Conservation (phyloP, 73 alveolate genomes). For the Paramecium pentaurelia region DNA sequence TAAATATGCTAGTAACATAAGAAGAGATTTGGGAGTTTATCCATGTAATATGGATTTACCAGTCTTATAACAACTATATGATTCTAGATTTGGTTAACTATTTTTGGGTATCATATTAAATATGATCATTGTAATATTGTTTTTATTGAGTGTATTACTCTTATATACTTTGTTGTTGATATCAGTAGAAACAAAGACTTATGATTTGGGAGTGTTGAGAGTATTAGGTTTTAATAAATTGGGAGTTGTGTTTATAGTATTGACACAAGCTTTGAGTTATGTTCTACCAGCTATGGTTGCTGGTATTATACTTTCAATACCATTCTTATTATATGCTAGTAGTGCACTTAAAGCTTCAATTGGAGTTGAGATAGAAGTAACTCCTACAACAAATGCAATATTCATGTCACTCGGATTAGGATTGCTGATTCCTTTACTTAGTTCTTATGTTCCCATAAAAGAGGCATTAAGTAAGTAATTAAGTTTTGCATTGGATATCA, state of each 20-base stretch:
- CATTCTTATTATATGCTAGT: conserved; percentile 44
- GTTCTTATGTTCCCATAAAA: conserved; percentile 75
- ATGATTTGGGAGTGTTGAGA: conserved; percentile 83
- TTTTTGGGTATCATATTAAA: conserved; percentile 79
- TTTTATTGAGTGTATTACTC: conserved; percentile 74
- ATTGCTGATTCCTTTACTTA: conserved; percentile 71
- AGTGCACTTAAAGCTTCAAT: conserved; percentile 51
- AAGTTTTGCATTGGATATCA: conserved; percentile 71
- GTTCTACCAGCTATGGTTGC: conserved; percentile 79
- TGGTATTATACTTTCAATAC: conserved; percentile 73
- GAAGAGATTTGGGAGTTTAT: conserved; percentile 75
- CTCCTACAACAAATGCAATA: conserved; percentile 70
- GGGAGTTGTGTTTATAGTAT: conserved; percentile 71
- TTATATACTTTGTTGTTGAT: conserved; percentile 80
- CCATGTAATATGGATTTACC: conserved; percentile 69
- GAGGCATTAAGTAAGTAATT: conserved; percentile 65
- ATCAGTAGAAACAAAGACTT: conserved; percentile 83
- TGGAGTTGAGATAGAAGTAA: conserved; percentile 67
- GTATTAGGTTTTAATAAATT: conserved; percentile 78
- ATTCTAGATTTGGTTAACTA: conserved; percentile 65
- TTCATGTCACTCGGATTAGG: conserved; percentile 64
- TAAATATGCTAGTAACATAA: conserved; percentile 61
- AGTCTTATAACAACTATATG: conserved; percentile 62
- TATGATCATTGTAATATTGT: conserved; percentile 72
- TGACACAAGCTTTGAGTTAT: conserved; percentile 72